Percentiles rank a stretch among this genome's conserved stretches.
These are phyloP conservation scores for Lichtheimia ornata DNA, from an alignment of 371 early-diverging fungal genomes.

Conservation along the genomic window DNA sequence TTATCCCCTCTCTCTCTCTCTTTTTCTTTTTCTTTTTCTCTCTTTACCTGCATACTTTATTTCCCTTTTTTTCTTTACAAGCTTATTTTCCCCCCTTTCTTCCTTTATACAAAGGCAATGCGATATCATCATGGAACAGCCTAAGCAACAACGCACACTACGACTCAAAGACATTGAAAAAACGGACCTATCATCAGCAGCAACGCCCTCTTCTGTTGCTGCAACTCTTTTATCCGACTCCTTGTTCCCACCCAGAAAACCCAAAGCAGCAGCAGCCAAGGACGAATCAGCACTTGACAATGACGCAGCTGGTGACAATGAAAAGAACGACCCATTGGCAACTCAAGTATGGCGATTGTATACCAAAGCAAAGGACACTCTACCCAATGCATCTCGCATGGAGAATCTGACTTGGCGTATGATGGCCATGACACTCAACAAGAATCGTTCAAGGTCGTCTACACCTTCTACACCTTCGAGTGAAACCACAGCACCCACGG, in stretches of 20 bases:
- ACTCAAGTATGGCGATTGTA: slow-evolving; percentile 66
- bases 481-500: slow-evolving; percentile 2
- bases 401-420: slow-evolving; percentile 73
- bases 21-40: too few species aligned
- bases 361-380: slow-evolving; percentile 61
- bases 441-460: slow-evolving; percentile 21
- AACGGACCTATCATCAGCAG: slow-evolving; percentile 19
- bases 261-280: slow-evolving; percentile 13
- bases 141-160: slow-evolving; percentile 15
- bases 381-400: slow-evolving; percentile 61
- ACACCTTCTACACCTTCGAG: slow-evolving; percentile 13
- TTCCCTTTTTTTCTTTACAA: too few species aligned
- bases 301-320: slow-evolving; percentile 24
- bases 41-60: too few species aligned
- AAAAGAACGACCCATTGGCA: slow-evolving; percentile 54
- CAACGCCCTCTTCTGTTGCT: slow-evolving; percentile 28
- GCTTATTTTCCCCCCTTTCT: too few species aligned
- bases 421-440: slow-evolving; percentile 61
- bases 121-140: slow-evolving; percentile 6
- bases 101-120: too few species aligned
- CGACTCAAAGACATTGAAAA: slow-evolving; percentile 9
- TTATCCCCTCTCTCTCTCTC: too few species aligned
- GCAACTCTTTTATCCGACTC: slow-evolving; percentile 29
- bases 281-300: slow-evolving; percentile 46
- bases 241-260: slow-evolving; percentile 35